Evolutionary conservation across 2,329 filamentous ascomycete genomes (phyloP), one percentile per base, ranked within the genome.

Genomic region (Apiospora malaysiana): DNA sequence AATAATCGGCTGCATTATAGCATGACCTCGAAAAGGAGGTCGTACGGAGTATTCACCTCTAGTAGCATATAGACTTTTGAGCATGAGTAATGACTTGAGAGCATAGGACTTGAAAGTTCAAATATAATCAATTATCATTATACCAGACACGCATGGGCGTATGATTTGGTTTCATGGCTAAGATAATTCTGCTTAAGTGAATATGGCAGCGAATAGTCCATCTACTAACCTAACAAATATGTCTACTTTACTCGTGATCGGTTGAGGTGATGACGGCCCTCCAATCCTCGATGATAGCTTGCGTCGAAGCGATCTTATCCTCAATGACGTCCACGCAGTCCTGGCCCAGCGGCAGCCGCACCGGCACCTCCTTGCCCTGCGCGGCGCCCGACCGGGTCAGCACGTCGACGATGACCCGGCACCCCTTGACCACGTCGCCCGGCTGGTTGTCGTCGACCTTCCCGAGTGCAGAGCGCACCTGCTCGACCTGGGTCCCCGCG

Each of bases 361-460:
- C 74, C 0, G 89, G 89, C 1, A 91, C 79, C 25, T 85, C 82
- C 73, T 78, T 85, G 0, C 86, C 88, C 51, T 77, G 25, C 2
- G 82, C 86, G 32, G 81, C 80, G 0, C 88, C 88, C 2, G 80
- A 83, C 59, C 81, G 81, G 9, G 86, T 89, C 73, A 91, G 73
- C 18, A 89, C 81, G 73, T 91, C 89, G 6, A 90, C 82, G 40
- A 89, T 81, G 0, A 87, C 82, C 70, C 79, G 82, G 9, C 81
- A 80, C 0, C 85, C 89, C 80, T 90, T 90, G 23, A 78, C 79
- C 3, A 88, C 83, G 75, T 91, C 88, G 0, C 89, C 89, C 0
- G 81, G 83, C 79, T 91, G 88, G 0, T 85, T 83, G 21, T 85
- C 81, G 72, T 89, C 79, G 14, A 78, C 78, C 2, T 63, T 56